Conservation (phyloP, 176 grass and related monocot species). For the Puya raimondii region DNA sequence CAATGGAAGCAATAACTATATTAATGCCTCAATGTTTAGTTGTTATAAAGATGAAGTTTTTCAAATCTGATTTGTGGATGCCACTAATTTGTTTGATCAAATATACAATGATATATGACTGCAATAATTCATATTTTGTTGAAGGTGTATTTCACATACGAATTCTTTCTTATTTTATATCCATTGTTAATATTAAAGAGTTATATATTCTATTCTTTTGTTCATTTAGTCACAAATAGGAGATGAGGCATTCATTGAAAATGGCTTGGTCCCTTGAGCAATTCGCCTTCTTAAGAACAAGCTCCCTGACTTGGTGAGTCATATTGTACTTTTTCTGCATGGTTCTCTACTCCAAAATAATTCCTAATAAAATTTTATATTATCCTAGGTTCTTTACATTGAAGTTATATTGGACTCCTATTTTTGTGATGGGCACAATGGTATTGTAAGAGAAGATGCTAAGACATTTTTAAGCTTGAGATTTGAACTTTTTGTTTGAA, state of each 20-base stretch:
- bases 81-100: too few species aligned
- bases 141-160: slow-evolving; percentile 49
- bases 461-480: slow-evolving; percentile 17
- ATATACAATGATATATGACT: too few species aligned
- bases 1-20: too few species aligned
- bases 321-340: neutral
- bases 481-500: neutral
- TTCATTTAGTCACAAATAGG: slow-evolving; percentile 52
- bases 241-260: slow-evolving; percentile 88
- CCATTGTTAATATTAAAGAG: slow-evolving; percentile 7
- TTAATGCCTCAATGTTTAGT: too few species aligned
- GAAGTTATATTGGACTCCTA: slow-evolving; percentile 95
- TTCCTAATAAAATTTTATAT: neutral
- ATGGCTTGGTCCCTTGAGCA: slow-evolving; percentile 77
- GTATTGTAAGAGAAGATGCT: slow-evolving; percentile 97
- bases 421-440: slow-evolving; percentile 96
- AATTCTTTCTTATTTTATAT: neutral
- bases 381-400: slow-evolving; percentile 69
- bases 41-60: too few species aligned
- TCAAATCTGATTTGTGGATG: too few species aligned
- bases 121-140: too few species aligned
- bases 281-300: slow-evolving; percentile 91
- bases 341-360: neutral
- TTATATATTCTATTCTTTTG: slow-evolving; percentile 11
- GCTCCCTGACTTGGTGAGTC: slow-evolving; percentile 80